Conservation (phyloP, 2,329 filamentous ascomycete genomes). For the Ceratocystis smalleyi region DNA sequence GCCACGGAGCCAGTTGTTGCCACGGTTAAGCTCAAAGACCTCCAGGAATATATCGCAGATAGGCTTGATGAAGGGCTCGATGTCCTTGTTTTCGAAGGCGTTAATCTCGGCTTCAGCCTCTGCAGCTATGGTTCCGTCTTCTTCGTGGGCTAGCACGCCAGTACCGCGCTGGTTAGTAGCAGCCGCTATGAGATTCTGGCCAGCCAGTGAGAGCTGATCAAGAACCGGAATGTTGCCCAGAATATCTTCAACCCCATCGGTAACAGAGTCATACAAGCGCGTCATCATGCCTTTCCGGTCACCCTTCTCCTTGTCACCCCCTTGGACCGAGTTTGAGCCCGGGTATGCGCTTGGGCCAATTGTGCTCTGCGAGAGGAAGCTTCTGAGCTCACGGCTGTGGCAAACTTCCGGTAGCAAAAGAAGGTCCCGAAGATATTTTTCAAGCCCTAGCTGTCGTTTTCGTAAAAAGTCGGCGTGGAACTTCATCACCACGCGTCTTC, state of each 20-base stretch:
- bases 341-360: constrained; percentile 34
- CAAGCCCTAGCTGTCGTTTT: constrained; percentile 68
- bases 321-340: constrained; percentile 24
- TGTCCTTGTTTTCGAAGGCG: constrained; percentile 76
- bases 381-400: constrained; percentile 76
- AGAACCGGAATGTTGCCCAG: constrained; percentile 89
- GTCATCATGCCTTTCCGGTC: constrained; percentile 79
- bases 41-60: constrained; percentile 97
- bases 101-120: constrained; percentile 91
- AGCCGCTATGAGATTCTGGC: constrained; percentile 76
- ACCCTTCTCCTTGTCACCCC: constrained; percentile 33
- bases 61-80: constrained; percentile 93
- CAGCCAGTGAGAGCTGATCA: constrained; percentile 82
- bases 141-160: constrained; percentile 34
- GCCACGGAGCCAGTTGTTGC: constrained; percentile 93
- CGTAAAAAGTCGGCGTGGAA: constrained; percentile 90
- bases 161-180: constrained; percentile 49
- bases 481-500: constrained; percentile 86
- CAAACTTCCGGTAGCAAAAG: constrained; percentile 84
- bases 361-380: constrained; percentile 81
- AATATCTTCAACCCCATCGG: constrained; percentile 96
- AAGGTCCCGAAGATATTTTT: constrained; percentile 70
- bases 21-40: constrained; percentile 81
- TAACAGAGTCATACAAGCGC: constrained; percentile 87
- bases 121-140: constrained; percentile 36